A percentile compares a stretch with the other conserved stretches of the same genome.
Conservation (phyloP, 768 basidiomycete species). For the Dentipellis sp. region DNA sequence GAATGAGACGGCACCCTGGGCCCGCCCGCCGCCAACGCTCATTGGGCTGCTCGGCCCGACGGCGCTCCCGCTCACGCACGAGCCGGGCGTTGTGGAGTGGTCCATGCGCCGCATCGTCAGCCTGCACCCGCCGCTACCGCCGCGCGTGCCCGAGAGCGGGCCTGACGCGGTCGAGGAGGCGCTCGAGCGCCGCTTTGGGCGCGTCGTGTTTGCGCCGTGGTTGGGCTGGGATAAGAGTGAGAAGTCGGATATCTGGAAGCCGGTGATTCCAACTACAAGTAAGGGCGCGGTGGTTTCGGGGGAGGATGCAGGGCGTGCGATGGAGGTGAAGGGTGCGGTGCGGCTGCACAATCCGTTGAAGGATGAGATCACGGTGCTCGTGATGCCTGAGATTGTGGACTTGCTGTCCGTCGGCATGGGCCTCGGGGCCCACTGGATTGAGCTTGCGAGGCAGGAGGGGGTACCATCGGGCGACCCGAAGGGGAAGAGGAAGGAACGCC, state of each 20-base stretch:
- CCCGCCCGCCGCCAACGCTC: conserved; percentile 16
- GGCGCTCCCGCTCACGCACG: conserved; percentile 50
- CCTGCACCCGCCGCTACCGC: conserved; percentile 29
- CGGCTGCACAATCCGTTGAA: conserved; percentile 39
- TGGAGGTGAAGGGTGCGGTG: conserved; percentile 4
- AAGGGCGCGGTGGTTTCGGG: conserved; percentile 27
- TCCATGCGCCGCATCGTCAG: conserved; percentile 50
- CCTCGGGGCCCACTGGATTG: conserved; percentile 61
- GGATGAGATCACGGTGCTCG: conserved; percentile 52
- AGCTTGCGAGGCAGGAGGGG: conserved; percentile 38
- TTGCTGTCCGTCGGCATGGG: conserved; percentile 46
- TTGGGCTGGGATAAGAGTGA: conserved; percentile 24
- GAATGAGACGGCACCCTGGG: conserved; percentile 6
- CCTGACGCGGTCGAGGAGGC: conserved; percentile 34
- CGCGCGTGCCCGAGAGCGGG: conserved; percentile 13
- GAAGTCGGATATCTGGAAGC: conserved; percentile 25
- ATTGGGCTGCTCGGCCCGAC: conserved; percentile 44
- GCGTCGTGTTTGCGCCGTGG: conserved; percentile 52
- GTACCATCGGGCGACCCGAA: conserved; percentile 3
- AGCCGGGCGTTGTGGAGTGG: conserved; percentile 54
- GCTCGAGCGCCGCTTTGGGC: conserved; percentile 36
- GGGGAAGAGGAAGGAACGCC: conserved; percentile 21
- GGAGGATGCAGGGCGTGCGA: conserved; percentile 3
- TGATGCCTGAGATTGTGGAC: conserved; percentile 30
- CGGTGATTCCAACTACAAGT: conserved; percentile 27